A percentile compares a stretch with the other conserved stretches of the same genome.
phyloP scores from a whole-genome alignment of 441 rosid species.

The Pelargonium cotyledonis region DNA sequence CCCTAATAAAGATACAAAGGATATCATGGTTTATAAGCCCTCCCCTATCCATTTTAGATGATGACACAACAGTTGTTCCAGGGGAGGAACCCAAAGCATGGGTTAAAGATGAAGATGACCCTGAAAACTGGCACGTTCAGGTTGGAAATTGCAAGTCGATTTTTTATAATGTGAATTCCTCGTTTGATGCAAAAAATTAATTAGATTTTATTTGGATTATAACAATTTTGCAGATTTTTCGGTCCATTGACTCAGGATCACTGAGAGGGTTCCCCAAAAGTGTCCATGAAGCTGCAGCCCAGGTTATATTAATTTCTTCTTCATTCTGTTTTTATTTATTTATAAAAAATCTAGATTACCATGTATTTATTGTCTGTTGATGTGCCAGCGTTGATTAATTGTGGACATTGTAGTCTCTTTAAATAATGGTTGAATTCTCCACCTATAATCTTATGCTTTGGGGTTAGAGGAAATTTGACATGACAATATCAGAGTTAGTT shows the following conservation, averaged over 20 bases:
- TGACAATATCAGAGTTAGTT: too few relatives aligned
- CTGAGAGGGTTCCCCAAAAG: conserved; percentile 80
- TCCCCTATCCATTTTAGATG: conserved; percentile 24
- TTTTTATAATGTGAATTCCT: too few relatives aligned
- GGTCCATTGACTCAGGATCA: conserved; percentile 90
- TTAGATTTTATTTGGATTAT: background rate
- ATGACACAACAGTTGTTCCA: conserved; percentile 39
- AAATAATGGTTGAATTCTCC: too few relatives aligned
- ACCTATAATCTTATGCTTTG: too few relatives aligned
- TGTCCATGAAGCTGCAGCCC: conserved; percentile 60
- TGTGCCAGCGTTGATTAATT: too few relatives aligned
- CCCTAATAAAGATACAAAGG: conserved; percentile 66
- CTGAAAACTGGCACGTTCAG: conserved; percentile 95
- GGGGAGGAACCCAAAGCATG: background rate
- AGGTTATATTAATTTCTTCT: conserved; percentile 33
- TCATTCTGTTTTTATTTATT: too few relatives aligned
- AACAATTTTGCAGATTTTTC: conserved; percentile 57
- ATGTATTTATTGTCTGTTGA: too few relatives aligned
- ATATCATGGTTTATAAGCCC: conserved; percentile 55
- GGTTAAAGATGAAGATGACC: conserved; percentile 33
- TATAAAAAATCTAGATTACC: too few relatives aligned
- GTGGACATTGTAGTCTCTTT: too few relatives aligned
- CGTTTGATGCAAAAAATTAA: too few relatives aligned
- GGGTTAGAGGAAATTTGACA: too few relatives aligned
- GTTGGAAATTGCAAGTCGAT: conserved; percentile 29